Evolutionary conservation across 805 yeast species (phyloP).

Genomic region (Pichia membranifaciens): DNA sequence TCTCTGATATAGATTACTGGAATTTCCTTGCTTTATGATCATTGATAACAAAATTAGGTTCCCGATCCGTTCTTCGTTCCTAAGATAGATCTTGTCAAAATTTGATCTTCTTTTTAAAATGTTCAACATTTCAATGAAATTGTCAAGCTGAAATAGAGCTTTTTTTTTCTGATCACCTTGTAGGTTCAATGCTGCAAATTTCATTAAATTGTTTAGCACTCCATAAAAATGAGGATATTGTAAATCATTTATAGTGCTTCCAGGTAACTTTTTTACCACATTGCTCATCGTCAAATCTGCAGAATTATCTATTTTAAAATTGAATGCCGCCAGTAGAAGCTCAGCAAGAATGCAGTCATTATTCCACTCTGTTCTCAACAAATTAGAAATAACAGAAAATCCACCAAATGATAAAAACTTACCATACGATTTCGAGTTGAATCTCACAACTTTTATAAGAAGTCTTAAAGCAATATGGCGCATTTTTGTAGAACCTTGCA

Average conservation of each 20-base stretch:
- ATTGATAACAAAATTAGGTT: slow-evolving; percentile 4
- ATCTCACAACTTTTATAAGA: slow-evolving; percentile 39
- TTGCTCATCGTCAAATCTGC: neutral
- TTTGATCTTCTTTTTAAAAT: neutral
- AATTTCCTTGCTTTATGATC: neutral
- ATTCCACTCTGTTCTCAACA: slow-evolving; percentile 43
- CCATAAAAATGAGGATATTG: slow-evolving; percentile 37
- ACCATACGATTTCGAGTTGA: slow-evolving; percentile 42
- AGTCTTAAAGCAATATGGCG: slow-evolving; percentile 37
- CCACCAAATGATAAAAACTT: slow-evolving; percentile 51
- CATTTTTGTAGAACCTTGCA: slow-evolving; percentile 37
- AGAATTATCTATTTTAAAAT: slow-evolving; percentile 22
- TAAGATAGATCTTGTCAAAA: neutral
- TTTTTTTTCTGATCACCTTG: neutral
- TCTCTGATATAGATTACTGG: neutral
- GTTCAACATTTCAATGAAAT: neutral
- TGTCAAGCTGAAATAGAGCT: neutral
- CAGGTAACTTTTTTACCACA: neutral
- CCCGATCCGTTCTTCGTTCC: slow-evolving; percentile 7
- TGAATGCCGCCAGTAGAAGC: slow-evolving; percentile 43
- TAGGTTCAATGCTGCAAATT: slow-evolving; percentile 8
- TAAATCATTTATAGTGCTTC: neutral
- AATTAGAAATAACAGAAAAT: slow-evolving; percentile 39
- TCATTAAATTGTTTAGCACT: slow-evolving; percentile 16
- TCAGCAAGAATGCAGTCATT: slow-evolving; percentile 39